phyloP scores from a whole-genome alignment of 768 basidiomycete species.

The Mycena indigotica region DNA sequence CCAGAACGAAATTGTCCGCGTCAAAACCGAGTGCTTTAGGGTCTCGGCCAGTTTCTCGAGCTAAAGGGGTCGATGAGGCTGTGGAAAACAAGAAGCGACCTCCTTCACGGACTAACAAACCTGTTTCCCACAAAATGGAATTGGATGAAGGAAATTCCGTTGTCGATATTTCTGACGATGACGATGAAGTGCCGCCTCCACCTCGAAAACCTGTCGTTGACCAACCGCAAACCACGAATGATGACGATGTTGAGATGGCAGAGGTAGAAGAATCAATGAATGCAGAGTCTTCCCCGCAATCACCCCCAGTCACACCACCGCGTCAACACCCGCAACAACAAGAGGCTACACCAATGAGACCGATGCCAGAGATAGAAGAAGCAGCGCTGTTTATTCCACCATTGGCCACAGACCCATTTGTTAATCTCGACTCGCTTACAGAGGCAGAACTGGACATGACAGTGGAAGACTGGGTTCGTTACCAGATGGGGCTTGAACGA shows the following conservation, averaged over 20 bases:
- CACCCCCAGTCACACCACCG: slow-evolving; percentile 13
- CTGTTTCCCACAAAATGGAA: not conserved
- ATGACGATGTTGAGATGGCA: slow-evolving; percentile 35
- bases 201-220: slow-evolving; percentile 13
- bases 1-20: not conserved
- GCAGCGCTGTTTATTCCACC: slow-evolving; percentile 36
- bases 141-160: slow-evolving; percentile 33
- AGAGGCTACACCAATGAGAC: slow-evolving; percentile 2
- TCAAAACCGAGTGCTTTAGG: not conserved
- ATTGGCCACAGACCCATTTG: slow-evolving; percentile 49
- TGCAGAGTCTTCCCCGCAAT: slow-evolving; percentile 1
- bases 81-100: slow-evolving; percentile 9
- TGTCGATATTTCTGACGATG: slow-evolving; percentile 46
- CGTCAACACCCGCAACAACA: slow-evolving; percentile 16
- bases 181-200: slow-evolving; percentile 33
- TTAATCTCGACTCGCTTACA: slow-evolving; percentile 47
- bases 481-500: slow-evolving; percentile 71
- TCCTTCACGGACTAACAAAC: not conserved
- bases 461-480: slow-evolving; percentile 80
- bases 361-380: slow-evolving; percentile 12
- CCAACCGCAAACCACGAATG: slow-evolving; percentile 7
- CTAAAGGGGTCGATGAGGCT: not conserved
- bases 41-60: not conserved
- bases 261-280: slow-evolving; percentile 25
- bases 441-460: slow-evolving; percentile 78